Base-by-base conservation (phyloP, 108 stramenopile species). In the Nitzschia sp. region DNA sequence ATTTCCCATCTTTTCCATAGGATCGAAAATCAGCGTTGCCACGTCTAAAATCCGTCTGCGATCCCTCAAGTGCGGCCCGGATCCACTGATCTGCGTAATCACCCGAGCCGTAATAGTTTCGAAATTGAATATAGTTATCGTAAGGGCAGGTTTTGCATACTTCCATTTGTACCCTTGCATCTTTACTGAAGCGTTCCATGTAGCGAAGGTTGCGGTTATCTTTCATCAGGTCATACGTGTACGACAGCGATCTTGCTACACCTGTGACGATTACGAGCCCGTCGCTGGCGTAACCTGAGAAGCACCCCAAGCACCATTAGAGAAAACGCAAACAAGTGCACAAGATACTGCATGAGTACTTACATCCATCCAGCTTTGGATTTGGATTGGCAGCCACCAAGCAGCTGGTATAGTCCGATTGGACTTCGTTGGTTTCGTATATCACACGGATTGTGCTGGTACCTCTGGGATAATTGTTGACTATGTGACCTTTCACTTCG, bases 51-150 rank as follows among this genome's bases (percentile, higher is more conserved):
- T 55, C 45, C 25, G 89, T 83, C 19, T 25, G 36, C 15, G 25
- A 9, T 33, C 79, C 79, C 4, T 60, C 61, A 31, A 87, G 77
- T 27, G 87, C 93, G 18, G 88, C 79, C 13, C 47, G 33, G 25
- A 88, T 75, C 80, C 83, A 85, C 26, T 88, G 57, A 54, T 91
- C 72, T 17, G 84, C 93, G 61, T 91, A 94, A 71, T 84, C 81
- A 46, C 45, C 65, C 42, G 28, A 48, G 60, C 90, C 90, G 70
- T 88, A 92, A 61, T 87, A 92, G 9, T 78, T 60, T 36, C 71
- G 73, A 29, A 84, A 89, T 31, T 79, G 76, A 29, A 59, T 35
- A 65, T 64, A 87, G 24, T 83, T 77, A n/a, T 38, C 36, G 49
- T 80, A 78, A 34, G 84, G 79, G 75, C 82, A 78, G 35, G 47